Base-by-base conservation (phyloP, 305 asterid genomes). In the Fraxinus albicans region DNA sequence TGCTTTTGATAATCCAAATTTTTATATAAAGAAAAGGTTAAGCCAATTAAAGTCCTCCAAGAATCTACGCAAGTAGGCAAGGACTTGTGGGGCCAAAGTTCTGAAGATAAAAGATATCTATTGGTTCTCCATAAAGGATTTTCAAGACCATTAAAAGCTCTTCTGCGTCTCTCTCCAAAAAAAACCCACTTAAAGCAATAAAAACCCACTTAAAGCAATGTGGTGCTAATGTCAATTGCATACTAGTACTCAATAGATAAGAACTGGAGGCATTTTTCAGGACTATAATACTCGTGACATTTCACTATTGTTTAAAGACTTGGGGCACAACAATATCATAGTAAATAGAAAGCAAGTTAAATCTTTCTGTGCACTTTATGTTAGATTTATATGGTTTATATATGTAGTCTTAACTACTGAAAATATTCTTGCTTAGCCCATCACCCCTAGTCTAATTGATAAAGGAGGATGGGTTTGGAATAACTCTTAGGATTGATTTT, bases 301-400 rank as follows among this genome's bases (percentile, higher is more conserved):
- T 47, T 6, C 80, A 77, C 23, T 77, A 7, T 31, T 9, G 13
- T 31, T 76, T 76, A 31, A 42, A 15, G 69, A 60, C 31, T 8
- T 4, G 13, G 34, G 79, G 55, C 47, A 60, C 73, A 60, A 27
- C 27, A 79, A 72, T 58, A 76, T 76, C 76, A 36, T 23, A 77
- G 63, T 47, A 81, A 75, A 44, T 53, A 50, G 77, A 70, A 58
- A 72, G 80, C 70, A 50, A 77, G 12, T n/a, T 77, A 67, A 31
- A 47, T 77, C 10, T 34, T 63, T 78, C 29, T 69, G 25, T 84
- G 47, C 74, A 42, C 72, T 74, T 79, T 79, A 50, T 76, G 77
- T 47, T 27, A 29, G 34, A 58, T 76, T 25, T 63, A 13, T 36
- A 36, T 72, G 23, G 36, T 70, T 77, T 76, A 23, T 40, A 15